These are phyloP conservation scores for Emericellopsis terricola DNA, from an alignment of 495 filamentous ascomycete genomes.

Conservation along the genomic window DNA sequence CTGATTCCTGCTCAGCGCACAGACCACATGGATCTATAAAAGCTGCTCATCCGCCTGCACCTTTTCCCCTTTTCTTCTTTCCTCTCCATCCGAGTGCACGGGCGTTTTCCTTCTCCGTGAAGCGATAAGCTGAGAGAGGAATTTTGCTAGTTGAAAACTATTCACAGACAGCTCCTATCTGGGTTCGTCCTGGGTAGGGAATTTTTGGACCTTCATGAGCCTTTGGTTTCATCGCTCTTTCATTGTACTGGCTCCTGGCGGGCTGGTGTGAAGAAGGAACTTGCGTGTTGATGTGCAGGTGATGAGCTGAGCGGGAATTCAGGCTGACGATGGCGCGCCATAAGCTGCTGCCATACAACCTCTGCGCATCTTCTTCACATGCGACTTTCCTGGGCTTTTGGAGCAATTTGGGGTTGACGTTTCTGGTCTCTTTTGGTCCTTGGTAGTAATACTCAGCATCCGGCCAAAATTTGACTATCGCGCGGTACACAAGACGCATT, in stretches of 20 bases:
- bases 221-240: conserved; percentile 7
- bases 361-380: no score
- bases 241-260: conserved; percentile 3
- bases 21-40: conserved; percentile 1
- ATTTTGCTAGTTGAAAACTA: conserved; percentile 22
- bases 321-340: no score
- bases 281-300: no score
- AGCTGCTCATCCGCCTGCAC: conserved; percentile 1
- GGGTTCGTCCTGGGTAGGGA: conserved; percentile 10
- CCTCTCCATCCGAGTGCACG: conserved; percentile 4
- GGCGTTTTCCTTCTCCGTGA: conserved; percentile 5
- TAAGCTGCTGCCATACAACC: no score
- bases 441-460: no score
- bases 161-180: conserved; percentile 12
- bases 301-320: no score
- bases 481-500: no score
- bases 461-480: no score
- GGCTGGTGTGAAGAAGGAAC: conserved; percentile 5
- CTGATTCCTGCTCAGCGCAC: neutral
- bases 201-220: conserved; percentile 11
- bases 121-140: conserved; percentile 5
- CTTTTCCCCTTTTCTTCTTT: neutral
- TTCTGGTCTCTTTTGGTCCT: no score
- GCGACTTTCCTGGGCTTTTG: no score
- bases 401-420: no score